phyloP scores from a whole-genome alignment of 2,329 filamentous ascomycete species.

The Ilyonectria robusta region DNA sequence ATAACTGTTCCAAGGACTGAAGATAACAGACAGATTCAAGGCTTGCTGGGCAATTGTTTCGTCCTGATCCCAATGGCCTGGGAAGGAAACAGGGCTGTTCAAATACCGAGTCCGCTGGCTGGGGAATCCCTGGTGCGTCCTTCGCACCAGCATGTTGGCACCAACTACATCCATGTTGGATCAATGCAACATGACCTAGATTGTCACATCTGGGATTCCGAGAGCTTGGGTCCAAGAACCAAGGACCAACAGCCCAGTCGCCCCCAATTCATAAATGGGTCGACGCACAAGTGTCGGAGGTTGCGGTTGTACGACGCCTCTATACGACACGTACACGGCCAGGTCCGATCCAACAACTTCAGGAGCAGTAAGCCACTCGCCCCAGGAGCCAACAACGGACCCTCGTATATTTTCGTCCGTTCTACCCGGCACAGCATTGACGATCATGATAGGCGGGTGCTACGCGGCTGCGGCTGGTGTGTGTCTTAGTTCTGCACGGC shows the following conservation, averaged over 20 bases:
- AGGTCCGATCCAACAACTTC: constrained; percentile 34
- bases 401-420: constrained; percentile 46
- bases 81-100: constrained; percentile 34
- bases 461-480: constrained; percentile 6
- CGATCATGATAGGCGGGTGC: constrained; percentile 31
- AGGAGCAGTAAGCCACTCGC: constrained; percentile 42
- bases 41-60: constrained; percentile 11
- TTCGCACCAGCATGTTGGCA: constrained; percentile 35
- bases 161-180: constrained; percentile 35
- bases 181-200: constrained; percentile 41
- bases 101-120: constrained; percentile 35
- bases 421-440: constrained; percentile 27
- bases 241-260: neutral
- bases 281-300: constrained; percentile 40
- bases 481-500: constrained; percentile 3
- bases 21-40: neutral
- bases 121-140: constrained; percentile 26
- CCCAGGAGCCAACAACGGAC: constrained; percentile 40
- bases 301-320: constrained; percentile 31
- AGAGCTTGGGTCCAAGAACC: constrained; percentile 45
- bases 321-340: constrained; percentile 21
- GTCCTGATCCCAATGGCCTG: constrained; percentile 17
- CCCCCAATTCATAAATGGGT: constrained; percentile 15
- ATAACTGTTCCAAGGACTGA: neutral
- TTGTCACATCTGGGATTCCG: constrained; percentile 46